Conservation (phyloP, 345 rosid species). For the Laguncularia racemosa region DNA sequence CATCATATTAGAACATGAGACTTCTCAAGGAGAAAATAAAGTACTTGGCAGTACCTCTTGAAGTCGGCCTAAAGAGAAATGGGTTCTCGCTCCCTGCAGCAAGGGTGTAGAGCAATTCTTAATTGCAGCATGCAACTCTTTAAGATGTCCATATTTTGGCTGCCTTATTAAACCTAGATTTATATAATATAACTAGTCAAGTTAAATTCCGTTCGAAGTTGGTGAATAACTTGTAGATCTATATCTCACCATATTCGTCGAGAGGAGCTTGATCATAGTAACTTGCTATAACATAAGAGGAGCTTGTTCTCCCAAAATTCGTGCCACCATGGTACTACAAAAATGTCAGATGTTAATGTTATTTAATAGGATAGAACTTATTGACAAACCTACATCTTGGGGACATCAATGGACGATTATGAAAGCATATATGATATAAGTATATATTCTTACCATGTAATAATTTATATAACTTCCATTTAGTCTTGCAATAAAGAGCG, state of each 20-base stretch:
- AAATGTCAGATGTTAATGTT: not conserved
- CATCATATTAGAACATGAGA: not conserved
- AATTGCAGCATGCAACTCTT: constrained; percentile 60
- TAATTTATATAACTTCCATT: constrained; percentile 81
- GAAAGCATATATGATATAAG: not conserved
- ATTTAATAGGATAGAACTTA: not conserved
- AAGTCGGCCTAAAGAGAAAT: constrained; percentile 49
- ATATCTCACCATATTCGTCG: constrained; percentile 69
- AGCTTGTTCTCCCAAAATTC: constrained; percentile 73
- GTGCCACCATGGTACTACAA: constrained; percentile 92
- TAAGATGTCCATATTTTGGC: constrained; percentile 87
- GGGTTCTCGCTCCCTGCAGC: constrained; percentile 41
- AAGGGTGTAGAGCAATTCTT: constrained; percentile 41
- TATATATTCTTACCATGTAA: constrained; percentile 57
- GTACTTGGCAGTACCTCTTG: constrained; percentile 36
- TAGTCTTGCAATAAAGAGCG: constrained; percentile 63
- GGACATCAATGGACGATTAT: not conserved
- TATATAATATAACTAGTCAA: not conserved
- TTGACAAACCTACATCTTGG: not conserved
- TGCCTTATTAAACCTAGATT: constrained; percentile 57
- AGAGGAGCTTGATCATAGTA: constrained; percentile 92
- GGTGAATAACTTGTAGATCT: not conserved
- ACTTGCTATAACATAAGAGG: constrained; percentile 59
- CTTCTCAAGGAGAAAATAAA: not conserved
- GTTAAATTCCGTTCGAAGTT: not conserved